Evolutionary conservation across 805 yeast species (phyloP).

Genomic region (Wickerhamomyces canadensis): DNA sequence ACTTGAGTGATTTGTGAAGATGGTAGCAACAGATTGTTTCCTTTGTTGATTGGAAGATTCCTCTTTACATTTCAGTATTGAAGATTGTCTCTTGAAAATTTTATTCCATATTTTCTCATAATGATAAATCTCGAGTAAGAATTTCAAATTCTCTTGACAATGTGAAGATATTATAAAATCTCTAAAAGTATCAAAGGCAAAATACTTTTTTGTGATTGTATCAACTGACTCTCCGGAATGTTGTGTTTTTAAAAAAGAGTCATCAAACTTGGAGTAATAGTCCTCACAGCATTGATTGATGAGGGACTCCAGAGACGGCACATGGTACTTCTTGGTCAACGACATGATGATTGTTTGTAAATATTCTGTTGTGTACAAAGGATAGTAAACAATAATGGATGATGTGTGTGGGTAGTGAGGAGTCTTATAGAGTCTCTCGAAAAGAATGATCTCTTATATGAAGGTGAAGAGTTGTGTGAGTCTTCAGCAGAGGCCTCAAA

Average conservation of each 20-base stretch:
- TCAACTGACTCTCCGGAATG: no score
- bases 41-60: constrained; percentile 12
- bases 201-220: constrained; percentile 5
- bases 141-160: constrained; percentile 40
- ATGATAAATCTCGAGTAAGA: constrained; percentile 38
- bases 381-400: no score
- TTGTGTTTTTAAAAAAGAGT: no score
- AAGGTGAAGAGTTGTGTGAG: no score
- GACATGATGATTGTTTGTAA: no score
- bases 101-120: constrained; percentile 40
- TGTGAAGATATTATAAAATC: constrained; percentile 33
- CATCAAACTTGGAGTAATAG: constrained; percentile 9
- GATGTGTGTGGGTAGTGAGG: no score
- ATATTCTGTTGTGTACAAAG: no score
- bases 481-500: no score
- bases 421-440: no score
- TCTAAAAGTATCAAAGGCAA: constrained; percentile 24
- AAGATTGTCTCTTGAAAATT: constrained; percentile 26
- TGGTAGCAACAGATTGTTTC: constrained; percentile 18
- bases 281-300: constrained; percentile 26
- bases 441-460: no score
- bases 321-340: constrained; percentile 1
- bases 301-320: constrained; percentile 22
- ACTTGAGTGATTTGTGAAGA: constrained; percentile 13
- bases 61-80: constrained; percentile 27